Evolutionary conservation across 208 protist species (phyloP).

Genomic region (Crithidia fasciculata): DNA sequence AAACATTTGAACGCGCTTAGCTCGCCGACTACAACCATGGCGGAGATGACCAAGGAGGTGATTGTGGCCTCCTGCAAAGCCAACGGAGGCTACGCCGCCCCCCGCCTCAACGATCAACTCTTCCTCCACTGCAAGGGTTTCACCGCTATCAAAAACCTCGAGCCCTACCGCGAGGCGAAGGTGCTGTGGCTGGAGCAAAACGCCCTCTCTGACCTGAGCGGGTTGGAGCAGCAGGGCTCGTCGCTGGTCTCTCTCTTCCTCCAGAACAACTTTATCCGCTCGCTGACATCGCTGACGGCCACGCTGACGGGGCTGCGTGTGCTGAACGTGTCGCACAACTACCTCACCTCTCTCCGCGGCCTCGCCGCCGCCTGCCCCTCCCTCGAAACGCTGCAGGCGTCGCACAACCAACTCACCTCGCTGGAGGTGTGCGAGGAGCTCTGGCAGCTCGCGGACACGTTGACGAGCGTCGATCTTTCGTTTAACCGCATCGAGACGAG

Average conservation of each 20-base stretch:
- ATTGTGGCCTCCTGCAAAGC: conserved; percentile 86
- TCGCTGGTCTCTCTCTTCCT: conserved; percentile 91
- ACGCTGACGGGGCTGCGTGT: conserved; percentile 80
- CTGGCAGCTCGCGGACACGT: conserved; percentile 54
- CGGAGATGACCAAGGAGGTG: conserved; percentile 81
- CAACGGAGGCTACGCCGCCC: conserved; percentile 86
- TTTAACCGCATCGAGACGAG: conserved; percentile 86
- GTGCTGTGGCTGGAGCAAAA: conserved; percentile 96
- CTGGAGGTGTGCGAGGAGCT: conserved; percentile 79
- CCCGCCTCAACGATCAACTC: conserved; percentile 88
- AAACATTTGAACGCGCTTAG: too few species aligned
- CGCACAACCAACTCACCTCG: conserved; percentile 78
- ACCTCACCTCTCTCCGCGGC: conserved; percentile 64
- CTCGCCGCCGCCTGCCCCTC: conserved; percentile 55
- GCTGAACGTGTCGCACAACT: conserved; percentile 81
- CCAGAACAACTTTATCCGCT: conserved; percentile 93
- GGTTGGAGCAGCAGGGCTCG: conserved; percentile 65
- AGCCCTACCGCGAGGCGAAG: conserved; percentile 87
- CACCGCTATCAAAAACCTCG: conserved; percentile 84
- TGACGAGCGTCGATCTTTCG: conserved; percentile 93
- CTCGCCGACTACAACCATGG: conserved; percentile 34
- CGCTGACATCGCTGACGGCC: conserved; percentile 49
- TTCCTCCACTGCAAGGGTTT: conserved; percentile 95
- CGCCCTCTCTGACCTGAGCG: conserved; percentile 82
- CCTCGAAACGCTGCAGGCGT: conserved; percentile 76